Conservation (phyloP, 768 basidiomycete species). For the Mycena filopes region DNA sequence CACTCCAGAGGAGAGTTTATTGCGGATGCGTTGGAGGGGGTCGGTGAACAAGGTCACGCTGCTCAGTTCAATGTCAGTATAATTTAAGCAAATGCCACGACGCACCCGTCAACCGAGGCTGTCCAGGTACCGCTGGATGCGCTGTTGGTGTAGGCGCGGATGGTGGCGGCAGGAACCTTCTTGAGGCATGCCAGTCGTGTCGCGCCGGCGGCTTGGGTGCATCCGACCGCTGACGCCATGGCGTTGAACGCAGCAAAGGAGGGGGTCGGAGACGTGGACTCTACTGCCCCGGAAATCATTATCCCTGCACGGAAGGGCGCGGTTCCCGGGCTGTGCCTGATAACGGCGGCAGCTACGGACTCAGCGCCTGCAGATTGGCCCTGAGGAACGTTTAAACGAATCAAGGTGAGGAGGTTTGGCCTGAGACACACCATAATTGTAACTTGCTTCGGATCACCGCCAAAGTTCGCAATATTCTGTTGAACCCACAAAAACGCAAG, state of each 20-base stretch:
- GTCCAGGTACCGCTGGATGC: constrained; percentile 19
- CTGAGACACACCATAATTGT: constrained; percentile 29
- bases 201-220: constrained; percentile 34
- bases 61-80: not conserved
- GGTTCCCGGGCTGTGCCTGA: not conserved
- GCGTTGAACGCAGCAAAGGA: constrained; percentile 21
- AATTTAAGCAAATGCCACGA: not conserved
- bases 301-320: constrained; percentile 26
- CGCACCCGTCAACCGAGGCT: constrained; percentile 23
- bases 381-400: not conserved
- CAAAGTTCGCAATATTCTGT: constrained; percentile 1
- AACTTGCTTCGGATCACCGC: not conserved
- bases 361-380: constrained; percentile 22
- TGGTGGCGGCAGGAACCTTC: constrained; percentile 32
- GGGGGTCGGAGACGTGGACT: not conserved
- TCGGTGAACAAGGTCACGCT: constrained; percentile 30
- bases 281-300: constrained; percentile 18
- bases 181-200: constrained; percentile 38
- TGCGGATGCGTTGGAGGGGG: constrained; percentile 32
- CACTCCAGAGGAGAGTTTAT: constrained; percentile 27
- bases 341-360: constrained; percentile 7
- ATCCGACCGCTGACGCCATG: constrained; percentile 31
- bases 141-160: constrained; percentile 32
- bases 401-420: not conserved
- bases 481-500: constrained; percentile 6